Evolutionary conservation across 2,329 filamentous ascomycete species (phyloP).

Genomic region (Epichloe amarillans): DNA sequence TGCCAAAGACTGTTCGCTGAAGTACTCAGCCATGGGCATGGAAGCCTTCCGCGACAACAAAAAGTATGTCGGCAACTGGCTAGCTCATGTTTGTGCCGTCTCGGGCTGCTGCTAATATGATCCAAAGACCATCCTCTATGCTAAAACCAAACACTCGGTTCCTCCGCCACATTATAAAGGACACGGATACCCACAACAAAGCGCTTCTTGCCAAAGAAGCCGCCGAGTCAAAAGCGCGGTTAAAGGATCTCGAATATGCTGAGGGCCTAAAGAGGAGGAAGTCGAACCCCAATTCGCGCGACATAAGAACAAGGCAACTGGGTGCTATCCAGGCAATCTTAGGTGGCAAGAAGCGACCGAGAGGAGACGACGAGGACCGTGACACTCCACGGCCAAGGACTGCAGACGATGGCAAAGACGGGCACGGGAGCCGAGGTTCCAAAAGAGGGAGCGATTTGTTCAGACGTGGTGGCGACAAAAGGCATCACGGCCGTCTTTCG

Average conservation of each 20-base stretch:
- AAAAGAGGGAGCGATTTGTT: background rate
- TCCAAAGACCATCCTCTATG: constrained; percentile 45
- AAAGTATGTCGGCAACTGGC: constrained; percentile 26
- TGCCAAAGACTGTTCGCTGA: constrained; percentile 58
- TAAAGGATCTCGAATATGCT: constrained; percentile 44
- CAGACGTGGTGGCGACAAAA: background rate
- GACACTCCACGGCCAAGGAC: background rate
- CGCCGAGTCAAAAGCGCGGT: constrained; percentile 59
- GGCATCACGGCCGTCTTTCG: constrained; percentile 14
- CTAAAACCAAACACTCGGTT: constrained; percentile 90
- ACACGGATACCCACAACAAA: constrained; percentile 81
- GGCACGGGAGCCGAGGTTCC: background rate
- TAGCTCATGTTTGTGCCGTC: background rate
- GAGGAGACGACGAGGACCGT: constrained; percentile 3
- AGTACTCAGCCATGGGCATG: constrained; percentile 62
- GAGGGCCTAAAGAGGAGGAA: constrained; percentile 31
- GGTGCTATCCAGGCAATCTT: constrained; percentile 48
- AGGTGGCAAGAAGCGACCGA: constrained; percentile 26
- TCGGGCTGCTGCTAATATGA: background rate
- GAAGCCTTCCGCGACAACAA: constrained; percentile 36
- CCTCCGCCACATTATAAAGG: constrained; percentile 72
- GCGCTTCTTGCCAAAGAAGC: constrained; percentile 74
- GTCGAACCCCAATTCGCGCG: constrained; percentile 31
- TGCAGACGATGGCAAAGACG: constrained; percentile 12
- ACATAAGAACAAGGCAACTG: constrained; percentile 44